phyloP scores from a whole-genome alignment of 1,139 yeast species.

The Arxiozyma bovina region DNA sequence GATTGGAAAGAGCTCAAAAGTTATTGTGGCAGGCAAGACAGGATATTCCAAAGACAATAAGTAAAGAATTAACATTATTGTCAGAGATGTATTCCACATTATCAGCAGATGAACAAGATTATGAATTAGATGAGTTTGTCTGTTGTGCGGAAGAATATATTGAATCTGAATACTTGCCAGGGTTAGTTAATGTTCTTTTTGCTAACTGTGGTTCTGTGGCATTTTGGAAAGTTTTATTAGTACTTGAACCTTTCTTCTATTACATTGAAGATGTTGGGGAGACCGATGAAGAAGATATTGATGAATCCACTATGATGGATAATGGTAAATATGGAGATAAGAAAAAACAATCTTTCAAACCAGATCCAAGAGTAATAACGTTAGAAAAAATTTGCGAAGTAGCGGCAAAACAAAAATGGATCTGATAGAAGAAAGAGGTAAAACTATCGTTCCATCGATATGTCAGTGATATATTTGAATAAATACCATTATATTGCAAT shows the following conservation, averaged over 20 bases:
- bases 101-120: conserved; percentile 32
- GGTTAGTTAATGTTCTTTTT: conserved; percentile 27
- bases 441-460: not conserved
- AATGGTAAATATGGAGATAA: conserved; percentile 6
- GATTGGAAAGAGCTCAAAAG: conserved; percentile 29
- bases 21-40: conserved; percentile 32
- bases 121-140: conserved; percentile 31
- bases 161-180: conserved; percentile 31
- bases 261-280: conserved; percentile 30
- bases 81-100: conserved; percentile 32
- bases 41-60: conserved; percentile 31
- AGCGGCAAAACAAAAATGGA: conserved; percentile 32
- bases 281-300: conserved; percentile 16
- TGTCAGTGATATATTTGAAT: not conserved
- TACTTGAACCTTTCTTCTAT: conserved; percentile 31
- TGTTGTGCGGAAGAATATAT: conserved; percentile 33
- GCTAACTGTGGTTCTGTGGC: conserved; percentile 24
- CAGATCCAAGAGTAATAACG: conserved; percentile 31
- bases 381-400: conserved; percentile 31
- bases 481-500: not conserved
- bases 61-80: conserved; percentile 28
- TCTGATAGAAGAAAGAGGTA: conserved; percentile 10
- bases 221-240: conserved; percentile 31
- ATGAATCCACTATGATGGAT: conserved; percentile 2
- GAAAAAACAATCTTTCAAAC: conserved; percentile 16